Evolutionary conservation across 73 alveolate genomes (phyloP), one percentile per base, ranked within the genome.

Genomic region (Blepharisma japonicum): DNA sequence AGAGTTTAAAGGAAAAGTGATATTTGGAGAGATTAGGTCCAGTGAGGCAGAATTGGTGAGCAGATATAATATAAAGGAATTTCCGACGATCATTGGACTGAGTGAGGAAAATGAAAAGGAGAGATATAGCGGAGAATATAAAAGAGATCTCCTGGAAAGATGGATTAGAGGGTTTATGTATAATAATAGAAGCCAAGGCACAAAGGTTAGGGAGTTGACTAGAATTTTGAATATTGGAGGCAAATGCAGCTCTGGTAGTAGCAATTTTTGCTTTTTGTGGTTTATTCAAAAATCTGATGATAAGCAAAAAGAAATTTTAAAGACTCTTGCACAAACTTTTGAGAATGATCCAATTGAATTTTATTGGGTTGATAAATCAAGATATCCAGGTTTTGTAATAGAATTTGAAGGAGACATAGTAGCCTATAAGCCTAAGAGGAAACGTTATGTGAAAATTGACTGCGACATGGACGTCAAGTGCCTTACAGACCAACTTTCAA

Each of bases 11-110:
- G 95, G 92, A 71, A 89, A 90, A 70, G 82, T 95, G 53, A 42
- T 79, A 50, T 97, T 95, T 83, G 99, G 99, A 45, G 93, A 93
- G 85, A 95, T 97, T 39, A 87, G 98, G 84, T 51, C 66, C 7
- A 76, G 88, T 42, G 99, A 96, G 66, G 67, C 71, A 5, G 94
- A 86, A 54, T 79, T 96, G 78, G 68, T 87, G 23, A 55, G 72
- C 47, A 68, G 61, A 71, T 96, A 85, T 90, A 68, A 86, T 32
- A 32, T 32, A 32, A 79, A 86, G 7, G 78, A 80, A 78, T 90
- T 86, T 79, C 99, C 99, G 7, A 91, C 97, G 54, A 71, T 96
- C 27, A 54, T 96, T 78, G 97, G 96, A 1, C 77, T 96, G 21
- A 88, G 96, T 20, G 92, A 94, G 50, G 91, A 91, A 2, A 91